A percentile compares a stretch with the other conserved stretches of the same genome.
phyloP scores from a whole-genome alignment of 768 basidiomycete genomes.

The Suillus variegatus region DNA sequence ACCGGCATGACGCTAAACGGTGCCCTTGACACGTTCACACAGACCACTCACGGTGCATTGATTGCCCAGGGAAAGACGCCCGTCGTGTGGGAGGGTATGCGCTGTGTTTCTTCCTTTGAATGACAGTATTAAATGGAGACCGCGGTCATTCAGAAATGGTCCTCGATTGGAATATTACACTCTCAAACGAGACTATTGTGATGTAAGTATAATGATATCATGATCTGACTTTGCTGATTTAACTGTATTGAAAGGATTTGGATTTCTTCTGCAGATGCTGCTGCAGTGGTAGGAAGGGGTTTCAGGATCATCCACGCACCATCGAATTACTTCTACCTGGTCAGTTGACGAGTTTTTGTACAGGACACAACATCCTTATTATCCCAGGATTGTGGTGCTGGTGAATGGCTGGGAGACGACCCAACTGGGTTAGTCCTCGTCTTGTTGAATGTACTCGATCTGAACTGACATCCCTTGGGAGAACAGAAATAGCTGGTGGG shows the following conservation, averaged over 20 bases:
- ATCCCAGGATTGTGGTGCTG: slow-evolving; percentile 64
- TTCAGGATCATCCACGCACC: slow-evolving; percentile 67
- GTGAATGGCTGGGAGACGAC: slow-evolving; percentile 64
- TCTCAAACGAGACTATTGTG: slow-evolving; percentile 53
- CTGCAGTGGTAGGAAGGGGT: slow-evolving; percentile 59
- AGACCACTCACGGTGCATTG: slow-evolving; percentile 35
- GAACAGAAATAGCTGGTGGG: slow-evolving; percentile 66
- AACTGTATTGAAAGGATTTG: slow-evolving; percentile 52
- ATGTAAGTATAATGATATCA: slow-evolving; percentile 40
- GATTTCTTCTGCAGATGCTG: slow-evolving; percentile 65
- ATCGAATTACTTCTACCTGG: slow-evolving; percentile 77
- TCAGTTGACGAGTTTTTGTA: not conserved
- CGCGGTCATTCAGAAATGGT: slow-evolving; percentile 55
- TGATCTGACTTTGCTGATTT: slow-evolving; percentile 10
- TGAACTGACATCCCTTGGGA: slow-evolving; percentile 4
- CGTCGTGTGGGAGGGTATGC: slow-evolving; percentile 46
- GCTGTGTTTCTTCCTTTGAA: not conserved
- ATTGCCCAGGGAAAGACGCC: slow-evolving; percentile 44
- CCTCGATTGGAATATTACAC: slow-evolving; percentile 49
- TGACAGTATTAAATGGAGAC: not conserved
- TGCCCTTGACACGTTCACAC: slow-evolving; percentile 40
- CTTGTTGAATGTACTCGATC: not conserved
- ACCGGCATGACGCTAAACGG: slow-evolving; percentile 40
- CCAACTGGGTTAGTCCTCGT: slow-evolving; percentile 38
- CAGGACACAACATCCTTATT: not conserved